Evolutionary conservation across 2,329 filamentous ascomycete species (phyloP).

Genomic region (Akanthomyces lecanii): DNA sequence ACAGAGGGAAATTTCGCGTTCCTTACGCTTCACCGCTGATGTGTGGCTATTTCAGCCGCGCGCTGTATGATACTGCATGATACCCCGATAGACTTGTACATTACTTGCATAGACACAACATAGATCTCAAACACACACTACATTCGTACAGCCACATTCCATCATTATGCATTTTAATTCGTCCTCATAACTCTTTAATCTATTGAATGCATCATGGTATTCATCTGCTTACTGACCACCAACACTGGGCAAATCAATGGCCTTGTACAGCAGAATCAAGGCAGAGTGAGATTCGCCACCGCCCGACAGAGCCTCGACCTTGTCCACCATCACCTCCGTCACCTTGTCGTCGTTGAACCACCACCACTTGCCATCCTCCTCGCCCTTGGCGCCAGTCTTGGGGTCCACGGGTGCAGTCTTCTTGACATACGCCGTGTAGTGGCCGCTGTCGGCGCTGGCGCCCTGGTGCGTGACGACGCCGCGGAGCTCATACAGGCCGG

Average conservation of each 20-base stretch:
- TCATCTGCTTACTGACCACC: conserved; percentile 38
- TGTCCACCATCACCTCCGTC: conserved; percentile 82
- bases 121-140: not conserved
- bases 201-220: not conserved
- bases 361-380: conserved; percentile 96
- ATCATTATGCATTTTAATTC: conserved; percentile 19
- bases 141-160: not conserved
- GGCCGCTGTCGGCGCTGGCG: conserved; percentile 91
- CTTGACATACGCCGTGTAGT: conserved; percentile 98
- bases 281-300: conserved; percentile 86
- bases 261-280: conserved; percentile 73
- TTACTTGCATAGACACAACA: conserved; percentile 13
- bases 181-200: conserved; percentile 17
- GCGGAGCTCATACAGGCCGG: conserved; percentile 89
- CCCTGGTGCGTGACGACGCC: conserved; percentile 96
- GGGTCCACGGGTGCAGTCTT: conserved; percentile 72
- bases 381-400: conserved; percentile 69
- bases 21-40: too few species aligned
- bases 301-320: conserved; percentile 84
- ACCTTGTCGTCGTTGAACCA: conserved; percentile 99
- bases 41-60: not conserved
- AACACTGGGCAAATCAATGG: conserved; percentile 62
- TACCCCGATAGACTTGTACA: conserved; percentile 22
- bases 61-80: conserved; percentile 14
- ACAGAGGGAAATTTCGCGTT: too few species aligned